Base-by-base conservation (phyloP, 1,139 yeast genomes). In the Yarrowia galli region DNA sequence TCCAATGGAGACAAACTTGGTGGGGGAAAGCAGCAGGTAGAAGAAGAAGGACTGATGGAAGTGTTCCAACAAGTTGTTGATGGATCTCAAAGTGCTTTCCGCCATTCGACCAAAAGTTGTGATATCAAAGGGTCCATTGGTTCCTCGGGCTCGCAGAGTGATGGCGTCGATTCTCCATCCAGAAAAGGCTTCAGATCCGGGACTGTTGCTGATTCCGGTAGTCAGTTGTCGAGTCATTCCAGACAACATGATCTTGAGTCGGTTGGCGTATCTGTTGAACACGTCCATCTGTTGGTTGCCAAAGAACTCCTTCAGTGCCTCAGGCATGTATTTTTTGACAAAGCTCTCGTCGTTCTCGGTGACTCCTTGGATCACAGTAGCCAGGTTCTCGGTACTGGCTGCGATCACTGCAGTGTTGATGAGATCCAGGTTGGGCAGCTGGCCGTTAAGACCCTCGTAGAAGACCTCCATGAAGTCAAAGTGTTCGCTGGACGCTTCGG, bases 41-140 rank as follows among this genome's bases (percentile, higher is more conserved):
- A 93, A 96, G 82, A 96, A 96, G 76, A 92, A 96, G 0, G 98
- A 92, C 77, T 96, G 99, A 77, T 96, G 99, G 78, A 95, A 95
- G 76, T 93, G 96, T 77, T 96, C 99, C 68, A 95, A 81, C 73
- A 96, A 82, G 77, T 96, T 96, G 79, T 96, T 96, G 54, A 96
- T 91, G 0, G 97, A 89, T 71, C 99, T 84, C 75, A 93, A 87
- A 18, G 91, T 82, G 2, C 96, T 91, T 77, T 96, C 99, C 20
- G 92, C 85, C 5, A 93, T 83, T 76, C 99, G 84, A 5, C 99
- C 99, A 77, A 91, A 89, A 40, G 96, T 92, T 0, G 98, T 95
- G 66, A 95, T 87, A 79, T 95, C 98, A 64, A 83, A 83, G 3
- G 84, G 83, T 1, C 90, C 91, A 5, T 75, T 74, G 0, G 80